Percentiles rank a stretch among this genome's conserved stretches.
These are phyloP conservation scores for Xylariales sp. DNA, from an alignment of 2,329 filamentous ascomycete species.

Conservation along the genomic window DNA sequence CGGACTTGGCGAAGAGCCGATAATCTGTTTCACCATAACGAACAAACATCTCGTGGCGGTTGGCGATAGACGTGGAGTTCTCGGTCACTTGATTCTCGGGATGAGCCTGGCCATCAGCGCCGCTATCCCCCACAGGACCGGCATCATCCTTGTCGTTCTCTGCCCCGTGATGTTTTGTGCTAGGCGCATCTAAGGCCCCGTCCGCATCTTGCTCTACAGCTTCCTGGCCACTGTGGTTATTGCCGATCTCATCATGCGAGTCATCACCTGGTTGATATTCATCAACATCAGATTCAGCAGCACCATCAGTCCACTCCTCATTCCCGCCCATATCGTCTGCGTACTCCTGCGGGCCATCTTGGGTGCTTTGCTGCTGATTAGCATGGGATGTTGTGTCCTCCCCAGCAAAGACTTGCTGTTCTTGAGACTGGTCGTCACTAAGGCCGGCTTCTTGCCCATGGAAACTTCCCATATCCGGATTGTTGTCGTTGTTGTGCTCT, in stretches of 20 bases:
- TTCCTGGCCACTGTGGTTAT: conserved; percentile 13
- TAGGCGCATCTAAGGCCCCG: not conserved
- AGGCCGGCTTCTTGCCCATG: not conserved
- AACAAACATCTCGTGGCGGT: conserved; percentile 24
- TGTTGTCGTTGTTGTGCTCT: conserved; percentile 1
- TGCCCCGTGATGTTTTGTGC: not conserved
- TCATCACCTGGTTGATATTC: conserved; percentile 18
- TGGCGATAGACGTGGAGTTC: conserved; percentile 17
- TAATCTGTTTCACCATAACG: conserved; percentile 28
- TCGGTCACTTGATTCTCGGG: conserved; percentile 9
- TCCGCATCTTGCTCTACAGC: not conserved
- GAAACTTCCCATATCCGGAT: not conserved
- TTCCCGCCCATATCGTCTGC: not conserved
- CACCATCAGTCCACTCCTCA: conserved; percentile 8
- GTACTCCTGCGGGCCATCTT: not conserved
- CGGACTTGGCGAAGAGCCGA: conserved; percentile 26
- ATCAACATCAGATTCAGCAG: conserved; percentile 6
- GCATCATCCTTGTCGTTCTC: not conserved
- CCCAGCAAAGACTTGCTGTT: conserved; percentile 27
- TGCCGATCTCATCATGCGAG: conserved; percentile 14
- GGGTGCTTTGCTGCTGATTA: not conserved
- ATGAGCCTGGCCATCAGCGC: not conserved
- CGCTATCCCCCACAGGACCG: not conserved
- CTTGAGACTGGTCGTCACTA: conserved; percentile 8
- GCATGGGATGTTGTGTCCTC: conserved; percentile 16